These are phyloP conservation scores for Rhizopus microsporus DNA, from an alignment of 371 early-diverging fungal genomes.

Conservation along the genomic window DNA sequence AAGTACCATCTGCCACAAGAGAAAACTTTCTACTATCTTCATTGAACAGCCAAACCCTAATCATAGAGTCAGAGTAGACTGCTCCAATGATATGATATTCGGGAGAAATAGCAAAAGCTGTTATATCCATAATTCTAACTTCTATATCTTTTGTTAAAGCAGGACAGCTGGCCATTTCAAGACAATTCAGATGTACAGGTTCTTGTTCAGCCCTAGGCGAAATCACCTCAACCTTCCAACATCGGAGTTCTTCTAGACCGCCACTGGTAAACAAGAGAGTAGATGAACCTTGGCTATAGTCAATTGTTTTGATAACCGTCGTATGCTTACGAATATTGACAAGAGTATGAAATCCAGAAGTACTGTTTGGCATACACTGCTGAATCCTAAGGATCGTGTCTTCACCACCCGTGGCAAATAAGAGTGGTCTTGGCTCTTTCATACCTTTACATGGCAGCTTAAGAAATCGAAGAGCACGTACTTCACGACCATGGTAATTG, in stretches of 20 bases:
- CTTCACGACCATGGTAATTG: conserved; percentile 63
- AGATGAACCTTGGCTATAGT: conserved; percentile 33
- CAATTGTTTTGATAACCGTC: conserved; percentile 53
- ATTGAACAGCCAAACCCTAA: conserved; percentile 63
- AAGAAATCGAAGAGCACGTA: conserved; percentile 45
- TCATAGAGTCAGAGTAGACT: conserved; percentile 61
- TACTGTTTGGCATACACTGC: conserved; percentile 36
- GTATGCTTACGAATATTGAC: conserved; percentile 50
- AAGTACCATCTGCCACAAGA: conserved; percentile 53
- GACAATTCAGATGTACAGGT: conserved; percentile 36
- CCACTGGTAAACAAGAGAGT: conserved; percentile 56
- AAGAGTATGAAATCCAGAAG: conserved; percentile 31
- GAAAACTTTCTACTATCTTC: conserved; percentile 52
- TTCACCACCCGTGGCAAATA: conserved; percentile 54
- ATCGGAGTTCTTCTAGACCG: conserved; percentile 53
- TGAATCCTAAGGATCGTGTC: conserved; percentile 52
- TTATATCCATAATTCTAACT: conserved; percentile 63
- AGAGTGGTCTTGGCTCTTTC: conserved; percentile 5
- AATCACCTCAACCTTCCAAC: conserved; percentile 51
- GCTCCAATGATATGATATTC: conserved; percentile 55
- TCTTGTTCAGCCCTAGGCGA: conserved; percentile 10
- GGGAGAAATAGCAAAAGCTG: conserved; percentile 37
- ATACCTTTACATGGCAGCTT: neutral
- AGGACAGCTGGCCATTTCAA: conserved; percentile 57
- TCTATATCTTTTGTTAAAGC: conserved; percentile 50